Conservation (phyloP, 192 early-diverging fungal genomes). For the Anaeromyces robustus region DNA sequence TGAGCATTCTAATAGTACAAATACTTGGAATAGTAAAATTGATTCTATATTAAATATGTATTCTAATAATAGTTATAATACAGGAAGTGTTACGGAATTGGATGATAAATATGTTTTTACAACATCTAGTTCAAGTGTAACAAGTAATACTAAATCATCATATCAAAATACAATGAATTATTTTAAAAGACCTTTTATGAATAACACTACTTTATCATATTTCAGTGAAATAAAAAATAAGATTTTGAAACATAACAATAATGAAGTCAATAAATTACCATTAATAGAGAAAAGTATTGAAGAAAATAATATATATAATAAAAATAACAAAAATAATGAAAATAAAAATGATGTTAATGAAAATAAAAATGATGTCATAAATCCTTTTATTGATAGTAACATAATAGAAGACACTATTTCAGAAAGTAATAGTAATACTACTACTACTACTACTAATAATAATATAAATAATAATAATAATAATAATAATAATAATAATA, state of each 20-base stretch:
- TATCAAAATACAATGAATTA: too few relatives aligned
- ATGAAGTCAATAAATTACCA: neutral
- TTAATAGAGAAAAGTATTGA: neutral
- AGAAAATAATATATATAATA: too few relatives aligned
- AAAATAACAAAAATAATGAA: too few relatives aligned
- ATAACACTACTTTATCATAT: too few relatives aligned
- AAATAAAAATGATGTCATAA: too few relatives aligned
- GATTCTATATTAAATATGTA: neutral
- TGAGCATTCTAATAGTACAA: neutral
- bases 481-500: neutral
- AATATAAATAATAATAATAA: too few relatives aligned
- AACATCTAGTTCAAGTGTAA: neutral
- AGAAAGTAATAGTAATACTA: too few relatives aligned
- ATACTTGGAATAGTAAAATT: neutral
- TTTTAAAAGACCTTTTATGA: neutral
- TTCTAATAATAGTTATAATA: neutral
- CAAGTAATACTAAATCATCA: neutral
- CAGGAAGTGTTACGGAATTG: neutral
- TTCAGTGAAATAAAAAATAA: neutral
- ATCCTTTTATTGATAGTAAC: too few relatives aligned
- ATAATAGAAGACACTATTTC: too few relatives aligned
- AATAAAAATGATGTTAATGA: too few relatives aligned
- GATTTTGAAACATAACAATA: neutral
- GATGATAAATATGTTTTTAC: neutral
- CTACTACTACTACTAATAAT: too few relatives aligned